Evolutionary conservation across 2,329 filamentous ascomycete genomes (phyloP).

Genomic region (Sordariomycetes sp.): DNA sequence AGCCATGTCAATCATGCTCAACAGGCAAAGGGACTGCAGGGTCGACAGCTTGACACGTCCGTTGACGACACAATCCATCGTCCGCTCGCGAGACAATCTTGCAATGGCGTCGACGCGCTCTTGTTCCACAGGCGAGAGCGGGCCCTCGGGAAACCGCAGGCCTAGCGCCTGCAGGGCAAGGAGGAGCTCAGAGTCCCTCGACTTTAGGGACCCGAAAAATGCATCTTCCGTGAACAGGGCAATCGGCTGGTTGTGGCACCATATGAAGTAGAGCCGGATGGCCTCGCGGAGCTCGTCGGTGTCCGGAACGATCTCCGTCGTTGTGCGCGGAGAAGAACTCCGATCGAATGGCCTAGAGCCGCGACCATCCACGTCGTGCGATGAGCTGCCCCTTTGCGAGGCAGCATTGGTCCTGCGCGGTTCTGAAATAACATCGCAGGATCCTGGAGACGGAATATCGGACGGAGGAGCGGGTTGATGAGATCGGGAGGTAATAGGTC

Average conservation of each 20-base stretch:
- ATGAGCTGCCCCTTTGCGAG: neutral
- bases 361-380: neutral
- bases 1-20: constrained; percentile 24
- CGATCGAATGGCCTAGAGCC: neutral
- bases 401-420: neutral
- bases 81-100: constrained; percentile 12
- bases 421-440: neutral
- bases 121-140: constrained; percentile 8
- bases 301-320: neutral
- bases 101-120: constrained; percentile 7
- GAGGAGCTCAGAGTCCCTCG: constrained; percentile 23
- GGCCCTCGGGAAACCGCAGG: constrained; percentile 24
- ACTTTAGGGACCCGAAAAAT: constrained; percentile 26
- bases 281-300: constrained; percentile 11
- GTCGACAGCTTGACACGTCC: constrained; percentile 24
- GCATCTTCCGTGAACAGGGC: constrained; percentile 29
- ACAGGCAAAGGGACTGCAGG: constrained; percentile 23
- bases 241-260: constrained; percentile 38
- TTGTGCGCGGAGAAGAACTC: constrained; percentile 1
- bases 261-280: constrained; percentile 29
- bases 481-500: neutral
- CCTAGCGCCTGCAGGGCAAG: constrained; percentile 26
- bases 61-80: constrained; percentile 21
- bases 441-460: neutral
- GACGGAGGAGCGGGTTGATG: neutral